Evolutionary conservation across 805 yeast species (phyloP), one percentile per base, ranked within the genome.

Genomic region (Metschnikowia cubensis): DNA sequence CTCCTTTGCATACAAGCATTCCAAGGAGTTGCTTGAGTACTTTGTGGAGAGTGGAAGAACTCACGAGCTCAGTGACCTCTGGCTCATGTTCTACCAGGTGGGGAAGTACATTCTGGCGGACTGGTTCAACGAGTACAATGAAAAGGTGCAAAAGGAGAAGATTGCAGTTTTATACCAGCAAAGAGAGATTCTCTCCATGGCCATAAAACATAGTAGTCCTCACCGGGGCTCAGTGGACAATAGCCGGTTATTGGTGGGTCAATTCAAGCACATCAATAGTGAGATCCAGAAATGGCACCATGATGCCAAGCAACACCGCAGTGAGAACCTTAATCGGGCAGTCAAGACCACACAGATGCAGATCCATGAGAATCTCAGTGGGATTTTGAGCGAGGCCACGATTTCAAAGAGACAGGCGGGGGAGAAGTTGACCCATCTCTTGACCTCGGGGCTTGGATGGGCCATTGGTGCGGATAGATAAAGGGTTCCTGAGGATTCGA

Each of bases 81-180:
- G 96, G 96, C 73, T 83, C 22, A 81, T 87, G 0, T 81, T 85
- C 53, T 85, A 83, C 58, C 96, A 88, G 58, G 83, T 85, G 3
- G 87, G 87, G 3, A 85, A 86, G 64, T 71, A 57, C 49, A 62
- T 66, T 11, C 61, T 50, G 52, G 57, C 56, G n/a, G 60, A 58
- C 2, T 58, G 61, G 61, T 52, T 56, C 35, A 54, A 53, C n/a
- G 59, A 58, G 11, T 56, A 52, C 50, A 53, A 56, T 21, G 51
- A 44, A 22, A 43, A 49, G 25, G 56, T 54, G 21, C 55, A 54
- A 32, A 50, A 48, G 21, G 47, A 48, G 20, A 57, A 51, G 32
- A 50, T 57, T 14, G 61, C 61, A 0, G 54, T 63, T 0, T 57
- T 84, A 21, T 58, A 68, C 20, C 65, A 74, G 42, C 92, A 89